phyloP scores from a whole-genome alignment of 2,329 filamentous ascomycete species.

The Helicocarpus griseus region DNA sequence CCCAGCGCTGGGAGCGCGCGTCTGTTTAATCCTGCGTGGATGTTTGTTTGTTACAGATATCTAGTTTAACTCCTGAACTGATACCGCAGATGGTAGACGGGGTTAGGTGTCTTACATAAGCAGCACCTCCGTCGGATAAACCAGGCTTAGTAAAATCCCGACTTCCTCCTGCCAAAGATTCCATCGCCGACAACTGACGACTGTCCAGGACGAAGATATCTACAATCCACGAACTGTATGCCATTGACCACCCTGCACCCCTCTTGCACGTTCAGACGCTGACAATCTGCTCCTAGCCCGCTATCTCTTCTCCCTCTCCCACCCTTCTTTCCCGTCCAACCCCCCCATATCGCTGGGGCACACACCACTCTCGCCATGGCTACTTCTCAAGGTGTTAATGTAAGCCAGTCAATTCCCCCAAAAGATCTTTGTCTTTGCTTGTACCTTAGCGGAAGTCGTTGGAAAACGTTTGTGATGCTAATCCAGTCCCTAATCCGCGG shows the following conservation, averaged over 20 bases:
- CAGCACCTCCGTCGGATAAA: neutral
- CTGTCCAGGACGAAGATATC: neutral
- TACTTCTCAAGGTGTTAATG: conserved; percentile 58
- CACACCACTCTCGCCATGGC: conserved; percentile 45
- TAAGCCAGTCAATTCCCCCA: conserved; percentile 26
- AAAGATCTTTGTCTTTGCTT: neutral
- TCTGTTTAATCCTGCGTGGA: neutral
- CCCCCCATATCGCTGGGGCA: conserved; percentile 25
- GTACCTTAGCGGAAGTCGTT: neutral
- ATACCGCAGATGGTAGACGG: neutral
- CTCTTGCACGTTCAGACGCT: conserved; percentile 18
- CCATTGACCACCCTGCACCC: conserved; percentile 1
- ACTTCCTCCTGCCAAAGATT: neutral
- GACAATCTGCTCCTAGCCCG: conserved; percentile 19
- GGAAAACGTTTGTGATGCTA: neutral
- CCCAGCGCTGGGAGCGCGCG: neutral
- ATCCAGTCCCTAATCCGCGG: neutral
- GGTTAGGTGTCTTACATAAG: neutral
- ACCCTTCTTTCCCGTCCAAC: conserved; percentile 32
- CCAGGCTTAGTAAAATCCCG: neutral
- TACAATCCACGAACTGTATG: neutral
- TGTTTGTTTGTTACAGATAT: neutral
- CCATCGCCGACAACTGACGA: neutral
- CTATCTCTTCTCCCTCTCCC: conserved; percentile 25
- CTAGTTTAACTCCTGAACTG: neutral